These are phyloP conservation scores for Choanephora cucurbitarum DNA, from an alignment of 371 early-diverging fungal genomes.

Conservation along the genomic window DNA sequence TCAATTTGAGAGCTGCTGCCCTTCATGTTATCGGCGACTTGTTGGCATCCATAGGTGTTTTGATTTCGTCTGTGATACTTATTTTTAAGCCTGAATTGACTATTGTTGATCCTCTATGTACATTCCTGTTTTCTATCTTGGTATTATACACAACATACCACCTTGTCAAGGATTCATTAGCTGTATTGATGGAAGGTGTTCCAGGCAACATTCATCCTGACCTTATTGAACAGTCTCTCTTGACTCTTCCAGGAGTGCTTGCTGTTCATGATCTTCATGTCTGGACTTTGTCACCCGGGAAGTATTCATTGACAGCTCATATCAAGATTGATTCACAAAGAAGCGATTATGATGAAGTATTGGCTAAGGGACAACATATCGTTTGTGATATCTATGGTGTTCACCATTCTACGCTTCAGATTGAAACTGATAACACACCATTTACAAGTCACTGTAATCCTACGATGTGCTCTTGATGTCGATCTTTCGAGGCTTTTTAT, in stretches of 20 bases:
- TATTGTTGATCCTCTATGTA: constrained; percentile 86
- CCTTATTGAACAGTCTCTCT: constrained; percentile 55
- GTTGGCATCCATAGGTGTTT: constrained; percentile 80
- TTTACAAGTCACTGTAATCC: constrained; percentile 54
- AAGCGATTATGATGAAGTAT: constrained; percentile 49
- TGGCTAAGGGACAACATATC: constrained; percentile 60
- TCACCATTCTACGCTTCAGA: constrained; percentile 71
- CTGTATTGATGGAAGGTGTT: constrained; percentile 77
- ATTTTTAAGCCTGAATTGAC: constrained; percentile 65
- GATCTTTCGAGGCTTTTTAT: too few relatives aligned
- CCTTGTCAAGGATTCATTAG: constrained; percentile 61
- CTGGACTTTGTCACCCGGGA: constrained; percentile 77
- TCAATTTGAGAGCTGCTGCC: constrained; percentile 74
- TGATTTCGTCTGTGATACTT: constrained; percentile 80
- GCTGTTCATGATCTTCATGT: constrained; percentile 74
- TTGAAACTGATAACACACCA: constrained; percentile 55
- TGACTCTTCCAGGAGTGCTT: constrained; percentile 56
- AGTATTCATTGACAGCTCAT: constrained; percentile 53
- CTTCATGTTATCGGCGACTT: constrained; percentile 88
- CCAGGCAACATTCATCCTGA: constrained; percentile 68
- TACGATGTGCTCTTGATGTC: constrained; percentile 37
- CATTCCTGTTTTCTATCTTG: constrained; percentile 79
- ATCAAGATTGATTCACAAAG: constrained; percentile 28
- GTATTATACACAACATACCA: constrained; percentile 76
- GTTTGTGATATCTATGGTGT: constrained; percentile 67